Base-by-base conservation (phyloP, 2,329 filamentous ascomycete genomes). In the Aspergillus thermomutatus region DNA sequence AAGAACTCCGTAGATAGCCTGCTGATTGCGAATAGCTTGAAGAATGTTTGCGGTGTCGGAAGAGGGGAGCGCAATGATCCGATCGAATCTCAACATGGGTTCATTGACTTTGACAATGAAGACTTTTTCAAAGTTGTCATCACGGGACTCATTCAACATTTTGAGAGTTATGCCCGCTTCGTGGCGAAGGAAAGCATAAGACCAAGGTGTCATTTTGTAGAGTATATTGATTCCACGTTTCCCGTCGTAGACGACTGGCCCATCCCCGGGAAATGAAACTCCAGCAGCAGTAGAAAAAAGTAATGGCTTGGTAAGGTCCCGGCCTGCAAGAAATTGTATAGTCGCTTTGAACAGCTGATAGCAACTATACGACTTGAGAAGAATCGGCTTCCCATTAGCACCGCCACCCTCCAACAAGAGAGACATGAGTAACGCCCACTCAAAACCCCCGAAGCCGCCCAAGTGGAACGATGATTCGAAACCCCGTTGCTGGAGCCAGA, bases 341-440 rank as follows among this genome's bases (percentile, higher is more conserved):
- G 88, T 87, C 2, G 91, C 92, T 75, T 97, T 97, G 82, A 99
- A 97, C 47, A 97, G 82, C 73, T 97, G 93, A 25, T 93, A 94
- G 73, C 89, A 89, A 77, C 89, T 96, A 66, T 96, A 89, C 7
- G 90, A 90, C 4, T 85, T 81, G 5, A 92, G 91, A 17, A 97
- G 80, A 5, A 90, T 77, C 1, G 88, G 82, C 61, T 86, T 83
- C 1, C 89, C 89, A 58, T 87, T 87, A 6, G 85, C 83, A 6
- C 87, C 88, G 26, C 90, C 90, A n/a, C 84, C 85, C 71, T 91
- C 87, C 45, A 97, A 80, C 2, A 97, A 78, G 14, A 96, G 79
- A 31, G 92, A 90, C 69, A 92, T 83, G 50, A 94, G 77, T n/a
- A 85, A 78, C 0, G 89, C 83, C 91, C 91, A 97, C 71, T 99